Base-by-base conservation (phyloP, 2,329 filamentous ascomycete species). In the Pseudogymnoascus sp. region DNA sequence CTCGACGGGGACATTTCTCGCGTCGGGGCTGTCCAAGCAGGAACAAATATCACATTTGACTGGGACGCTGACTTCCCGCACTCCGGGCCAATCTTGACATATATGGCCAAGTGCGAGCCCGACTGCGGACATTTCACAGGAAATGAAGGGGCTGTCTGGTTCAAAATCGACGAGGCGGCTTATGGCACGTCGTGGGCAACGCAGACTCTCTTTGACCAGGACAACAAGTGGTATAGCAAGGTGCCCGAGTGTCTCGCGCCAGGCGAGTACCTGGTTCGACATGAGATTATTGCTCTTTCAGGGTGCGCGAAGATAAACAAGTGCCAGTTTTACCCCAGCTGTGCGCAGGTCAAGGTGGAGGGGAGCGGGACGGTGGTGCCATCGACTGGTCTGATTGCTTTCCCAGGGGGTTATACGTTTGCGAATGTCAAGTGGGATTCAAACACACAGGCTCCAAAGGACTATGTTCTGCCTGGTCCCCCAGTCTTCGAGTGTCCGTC, bases 181-280 rank as follows among this genome's bases (percentile, higher is more conserved):
- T 64, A 64, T 16, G 38, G 40, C 25, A 40, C 53, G 3, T 5
- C 31, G 18, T 65, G 64, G 64, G 64, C 56, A 25, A 64, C 53
- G 3, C 62, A 65, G 49, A 60, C 43, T 12, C 38, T 65, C 12
- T 59, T 42, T 21, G 56, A 63, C 31, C 31, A 65, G 4, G 59
- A 16, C 7, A 53, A 59, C 38, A 59, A 43, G 7, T 65, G 64
- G 64, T 28, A 53, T 8, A 49, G 46, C 23, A 63, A 34, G 11
- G 37, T 65, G 14, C 64, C 64, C 14, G 53, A 53, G 25, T 65
- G 62, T 53, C 38, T 65, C 34, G 25, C 62, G 18, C 49, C 64
- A n/a, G 62, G 64, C n/a, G 62, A 65, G 56, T 65, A 65, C 25
- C 56, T 65, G 3, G 34, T 65, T 28, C 36, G 64, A 18, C 62